Evolutionary conservation across 371 early-diverging fungal genomes (phyloP).

Genomic region (Dentiscutata heterogama): DNA sequence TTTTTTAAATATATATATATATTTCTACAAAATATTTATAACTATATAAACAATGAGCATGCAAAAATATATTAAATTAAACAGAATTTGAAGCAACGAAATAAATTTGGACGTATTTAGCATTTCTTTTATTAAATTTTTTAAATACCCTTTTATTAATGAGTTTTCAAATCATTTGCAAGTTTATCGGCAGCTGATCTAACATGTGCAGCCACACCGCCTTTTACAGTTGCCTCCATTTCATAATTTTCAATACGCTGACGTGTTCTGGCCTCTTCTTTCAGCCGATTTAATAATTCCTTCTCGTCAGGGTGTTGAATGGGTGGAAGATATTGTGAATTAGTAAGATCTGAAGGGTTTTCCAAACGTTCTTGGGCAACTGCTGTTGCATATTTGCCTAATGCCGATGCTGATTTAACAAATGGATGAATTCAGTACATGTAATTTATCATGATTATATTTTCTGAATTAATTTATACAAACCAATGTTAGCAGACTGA

Average conservation of each 20-base stretch:
- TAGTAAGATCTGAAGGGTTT: background rate
- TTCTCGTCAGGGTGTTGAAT: background rate
- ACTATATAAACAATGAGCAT: too few relatives aligned
- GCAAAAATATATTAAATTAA: too few relatives aligned
- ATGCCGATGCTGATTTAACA: background rate
- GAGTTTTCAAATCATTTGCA: background rate
- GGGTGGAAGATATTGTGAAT: background rate
- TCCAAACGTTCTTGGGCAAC: background rate
- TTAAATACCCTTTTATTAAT: too few relatives aligned
- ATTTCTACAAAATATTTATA: too few relatives aligned
- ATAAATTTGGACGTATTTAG: too few relatives aligned
- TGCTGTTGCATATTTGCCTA: background rate
- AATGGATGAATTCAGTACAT: background rate
- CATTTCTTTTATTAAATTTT: too few relatives aligned
- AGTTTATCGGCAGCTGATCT: background rate
- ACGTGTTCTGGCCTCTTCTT: background rate
- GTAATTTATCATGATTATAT: background rate
- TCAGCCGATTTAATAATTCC: background rate
- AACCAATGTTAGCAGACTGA: background rate
- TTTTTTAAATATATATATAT: too few relatives aligned
- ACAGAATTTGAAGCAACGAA: too few relatives aligned
- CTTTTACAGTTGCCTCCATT: background rate
- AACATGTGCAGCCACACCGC: background rate
- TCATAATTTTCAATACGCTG: background rate
- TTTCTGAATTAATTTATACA: background rate